These are phyloP conservation scores for Trametes meyenii DNA, from an alignment of 768 basidiomycete genomes.

Conservation along the genomic window DNA sequence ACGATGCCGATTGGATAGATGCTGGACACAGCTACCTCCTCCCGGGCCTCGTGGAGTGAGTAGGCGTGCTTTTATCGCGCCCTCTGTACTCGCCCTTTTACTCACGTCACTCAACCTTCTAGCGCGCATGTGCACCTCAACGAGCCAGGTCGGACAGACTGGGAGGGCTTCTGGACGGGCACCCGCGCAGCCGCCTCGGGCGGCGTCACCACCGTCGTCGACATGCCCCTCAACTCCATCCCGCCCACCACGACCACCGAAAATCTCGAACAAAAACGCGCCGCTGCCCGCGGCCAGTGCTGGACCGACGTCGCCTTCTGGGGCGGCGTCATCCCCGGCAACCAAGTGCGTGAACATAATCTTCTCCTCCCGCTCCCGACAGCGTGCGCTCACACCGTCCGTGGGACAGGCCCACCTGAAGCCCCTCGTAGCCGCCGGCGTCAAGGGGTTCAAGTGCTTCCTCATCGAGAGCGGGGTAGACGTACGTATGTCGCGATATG, in stretches of 20 bases:
- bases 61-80: constrained; percentile 6
- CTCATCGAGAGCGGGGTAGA: constrained; percentile 95
- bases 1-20: constrained; percentile 38
- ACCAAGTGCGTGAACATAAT: constrained; percentile 55
- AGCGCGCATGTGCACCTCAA: constrained; percentile 94
- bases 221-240: constrained; percentile 98
- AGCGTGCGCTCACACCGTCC: neutral
- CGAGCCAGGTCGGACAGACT: constrained; percentile 89
- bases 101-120: constrained; percentile 1
- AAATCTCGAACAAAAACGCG: constrained; percentile 72
- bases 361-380: neutral
- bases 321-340: constrained; percentile 94
- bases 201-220: constrained; percentile 93
- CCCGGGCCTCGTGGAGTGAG: constrained; percentile 60
- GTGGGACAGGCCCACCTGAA: constrained; percentile 62
- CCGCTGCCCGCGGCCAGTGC: constrained; percentile 72
- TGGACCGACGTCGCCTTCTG: constrained; percentile 88
- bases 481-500: constrained; percentile 43
- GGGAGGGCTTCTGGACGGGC: constrained; percentile 95
- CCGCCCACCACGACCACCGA: constrained; percentile 90
- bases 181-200: constrained; percentile 89
- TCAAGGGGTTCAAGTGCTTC: constrained; percentile 97
- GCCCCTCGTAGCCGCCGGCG: constrained; percentile 76
- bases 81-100: neutral
- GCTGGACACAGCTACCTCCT: constrained; percentile 45